These are phyloP conservation scores for Claviceps pazoutovae DNA, from an alignment of 2,329 filamentous ascomycete genomes.

Conservation along the genomic window DNA sequence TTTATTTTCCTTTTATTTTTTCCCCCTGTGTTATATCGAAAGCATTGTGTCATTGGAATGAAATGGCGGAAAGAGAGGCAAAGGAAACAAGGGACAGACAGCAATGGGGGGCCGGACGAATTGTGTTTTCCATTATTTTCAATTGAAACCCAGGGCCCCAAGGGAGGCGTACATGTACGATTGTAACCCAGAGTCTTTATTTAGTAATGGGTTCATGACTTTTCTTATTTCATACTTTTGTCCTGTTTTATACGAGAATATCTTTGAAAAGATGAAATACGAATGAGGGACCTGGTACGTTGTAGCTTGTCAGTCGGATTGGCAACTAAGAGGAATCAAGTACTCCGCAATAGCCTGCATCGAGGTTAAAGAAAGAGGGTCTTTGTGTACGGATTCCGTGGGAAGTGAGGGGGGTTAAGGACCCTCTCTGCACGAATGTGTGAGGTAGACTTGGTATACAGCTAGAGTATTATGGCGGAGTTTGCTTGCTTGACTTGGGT, in stretches of 20 bases:
- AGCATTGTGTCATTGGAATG: conserved; percentile 9
- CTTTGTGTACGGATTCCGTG: no score
- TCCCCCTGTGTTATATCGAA: conserved; percentile 8
- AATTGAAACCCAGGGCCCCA: conserved; percentile 7
- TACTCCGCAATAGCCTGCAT: no score
- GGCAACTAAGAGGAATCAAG: no score
- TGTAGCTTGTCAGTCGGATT: no score
- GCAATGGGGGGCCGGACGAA: conserved; percentile 5
- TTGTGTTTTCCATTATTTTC: conserved; percentile 4
- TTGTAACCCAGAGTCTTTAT: conserved; percentile 14
- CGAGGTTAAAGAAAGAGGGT: no score
- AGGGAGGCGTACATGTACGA: conserved; percentile 22
- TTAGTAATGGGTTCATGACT: conserved; percentile 5
- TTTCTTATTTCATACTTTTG: conserved; percentile 11
- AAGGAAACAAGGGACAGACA: conserved; percentile 2
- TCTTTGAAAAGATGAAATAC: conserved; percentile 12
- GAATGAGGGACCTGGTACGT: no score
- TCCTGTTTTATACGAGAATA: conserved; percentile 14
- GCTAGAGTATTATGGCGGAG: no score
- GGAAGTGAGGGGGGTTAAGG: no score
- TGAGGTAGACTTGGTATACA: no score
- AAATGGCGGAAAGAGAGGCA: conserved; percentile 4
- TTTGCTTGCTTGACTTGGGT: no score
- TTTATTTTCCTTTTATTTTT: neutral
- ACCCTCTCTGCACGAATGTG: no score